These are phyloP conservation scores for Xylaria venustula DNA, from an alignment of 495 filamentous ascomycete species.

Conservation along the genomic window DNA sequence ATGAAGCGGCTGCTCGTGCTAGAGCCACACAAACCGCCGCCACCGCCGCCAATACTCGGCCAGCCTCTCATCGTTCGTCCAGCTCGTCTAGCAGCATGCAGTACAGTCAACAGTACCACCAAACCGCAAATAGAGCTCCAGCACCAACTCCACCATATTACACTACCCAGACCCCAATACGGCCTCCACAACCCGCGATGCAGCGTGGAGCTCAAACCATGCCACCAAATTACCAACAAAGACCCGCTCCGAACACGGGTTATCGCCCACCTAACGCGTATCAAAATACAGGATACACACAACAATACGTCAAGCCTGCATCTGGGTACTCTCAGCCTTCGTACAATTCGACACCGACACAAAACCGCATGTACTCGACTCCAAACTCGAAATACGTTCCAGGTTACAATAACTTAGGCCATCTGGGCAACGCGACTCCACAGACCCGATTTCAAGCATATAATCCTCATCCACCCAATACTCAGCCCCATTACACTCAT, in stretches of 20 bases:
- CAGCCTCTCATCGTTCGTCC: constrained; percentile 35
- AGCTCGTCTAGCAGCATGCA: constrained; percentile 36
- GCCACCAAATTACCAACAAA: constrained; percentile 27
- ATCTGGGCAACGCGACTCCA: constrained; percentile 24
- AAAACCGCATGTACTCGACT: constrained; percentile 30
- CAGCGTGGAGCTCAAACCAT: constrained; percentile 28
- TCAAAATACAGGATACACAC: constrained; percentile 28
- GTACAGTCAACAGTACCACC: constrained; percentile 37
- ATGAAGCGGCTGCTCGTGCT: constrained; percentile 54
- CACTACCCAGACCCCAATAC: constrained; percentile 39
- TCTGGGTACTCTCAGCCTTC: constrained; percentile 30
- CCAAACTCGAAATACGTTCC: constrained; percentile 29
- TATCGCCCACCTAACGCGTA: constrained; percentile 27
- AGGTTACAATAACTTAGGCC: constrained; percentile 39
- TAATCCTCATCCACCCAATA: constrained; percentile 25
- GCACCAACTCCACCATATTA: constrained; percentile 42
- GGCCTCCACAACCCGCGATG: constrained; percentile 25
- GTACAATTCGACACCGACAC: constrained; percentile 28
- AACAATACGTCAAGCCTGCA: constrained; percentile 29
- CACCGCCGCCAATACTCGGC: constrained; percentile 30
- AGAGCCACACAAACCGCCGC: constrained; percentile 36
- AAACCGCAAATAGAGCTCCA: constrained; percentile 30
- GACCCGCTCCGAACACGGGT: constrained; percentile 28
- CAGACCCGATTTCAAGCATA: constrained; percentile 31
- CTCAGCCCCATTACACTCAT: constrained; percentile 31